Base-by-base conservation (phyloP, 2,329 filamentous ascomycete species). In the Tolypocladium sp. region DNA sequence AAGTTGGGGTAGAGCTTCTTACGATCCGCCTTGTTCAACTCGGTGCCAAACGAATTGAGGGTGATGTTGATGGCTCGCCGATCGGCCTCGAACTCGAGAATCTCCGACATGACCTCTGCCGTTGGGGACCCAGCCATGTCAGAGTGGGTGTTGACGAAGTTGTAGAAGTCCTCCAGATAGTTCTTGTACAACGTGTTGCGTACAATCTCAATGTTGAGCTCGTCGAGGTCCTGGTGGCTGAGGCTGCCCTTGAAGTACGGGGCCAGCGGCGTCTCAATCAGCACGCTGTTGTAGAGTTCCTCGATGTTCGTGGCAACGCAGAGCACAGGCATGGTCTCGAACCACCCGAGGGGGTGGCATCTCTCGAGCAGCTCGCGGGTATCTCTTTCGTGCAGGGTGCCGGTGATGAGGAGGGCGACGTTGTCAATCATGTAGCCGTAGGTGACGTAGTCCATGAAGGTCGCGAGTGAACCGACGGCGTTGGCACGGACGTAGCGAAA, bases 351-450 rank as follows among this genome's bases (percentile, higher is more conserved):
- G 8, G 94, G 94, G 69, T 99, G 95, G 76, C 95, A 99, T 74
- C 94, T 83, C 71, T 97, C 94, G 58, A 99, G 79, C 63, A 99
- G 84, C 77, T 99, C 94, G 61, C 92, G 87, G 4, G 94, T 99
- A 74, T 99, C 94, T 72, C 94, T 86, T 78, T 99, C 95, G 77
- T 99, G 94, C 37, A 99, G 84, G 15, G 94, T 99, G 63, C 94
- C 94, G 27, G 94, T 99, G 75, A 99, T 99, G 69, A 99, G 86
- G 46, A 99, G 87, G 44, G 95, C 94, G 57, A 99, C 92, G 69
- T 99, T 99, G 78, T 99, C 94, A 76, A 99, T 99, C 94, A 99
- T 99, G 82, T 99, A 99, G 63, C 92, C 93, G 74, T 99, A 99
- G 1, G 94, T 99, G 62, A 99, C 81, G 76, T 96, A 99, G 75